Evolutionary conservation across 1,139 yeast genomes (phyloP).

Genomic region (Groenewaldozyma sp.): DNA sequence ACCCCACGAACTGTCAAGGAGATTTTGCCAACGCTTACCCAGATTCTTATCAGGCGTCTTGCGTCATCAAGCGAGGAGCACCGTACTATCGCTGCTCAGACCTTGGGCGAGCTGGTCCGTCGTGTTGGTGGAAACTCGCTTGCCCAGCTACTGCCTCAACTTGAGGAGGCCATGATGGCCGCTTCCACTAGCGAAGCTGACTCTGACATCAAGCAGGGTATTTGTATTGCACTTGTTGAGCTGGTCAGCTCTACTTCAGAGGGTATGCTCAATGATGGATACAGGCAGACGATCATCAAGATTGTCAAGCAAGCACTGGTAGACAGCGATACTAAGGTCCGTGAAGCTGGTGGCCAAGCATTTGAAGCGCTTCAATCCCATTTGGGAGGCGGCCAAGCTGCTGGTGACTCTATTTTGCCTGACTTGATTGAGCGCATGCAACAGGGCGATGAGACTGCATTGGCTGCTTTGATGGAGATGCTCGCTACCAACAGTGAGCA

Average conservation of each 20-base stretch:
- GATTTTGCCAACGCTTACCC: conserved; percentile 75
- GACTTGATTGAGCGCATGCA: conserved; percentile 65
- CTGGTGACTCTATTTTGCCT: conserved; percentile 85
- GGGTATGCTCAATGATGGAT: conserved; percentile 43
- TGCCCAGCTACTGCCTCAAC: conserved; percentile 74
- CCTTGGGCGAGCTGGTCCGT: conserved; percentile 91
- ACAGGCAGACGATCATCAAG: conserved; percentile 59
- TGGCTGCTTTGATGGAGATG: conserved; percentile 82
- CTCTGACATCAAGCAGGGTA: conserved; percentile 86
- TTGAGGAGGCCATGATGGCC: conserved; percentile 51
- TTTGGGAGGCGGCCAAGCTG: conserved; percentile 49
- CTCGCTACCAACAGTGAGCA: conserved; percentile 87
- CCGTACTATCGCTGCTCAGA: conserved; percentile 83
- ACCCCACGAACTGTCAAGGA: conserved; percentile 96
- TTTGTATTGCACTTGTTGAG: conserved; percentile 86
- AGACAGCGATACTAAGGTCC: conserved; percentile 62
- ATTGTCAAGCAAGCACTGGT: conserved; percentile 74
- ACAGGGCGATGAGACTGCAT: conserved; percentile 61
- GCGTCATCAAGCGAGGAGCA: conserved; percentile 74
- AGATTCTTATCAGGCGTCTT: conserved; percentile 68
- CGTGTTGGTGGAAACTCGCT: conserved; percentile 90
- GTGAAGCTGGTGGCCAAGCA: conserved; percentile 87
- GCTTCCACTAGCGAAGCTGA: conserved; percentile 32
- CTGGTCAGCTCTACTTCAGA: conserved; percentile 71
- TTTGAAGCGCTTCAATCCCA: conserved; percentile 78